These are phyloP conservation scores for Oryza australiensis DNA, from an alignment of 176 grass and related monocot species.

Conservation along the genomic window DNA sequence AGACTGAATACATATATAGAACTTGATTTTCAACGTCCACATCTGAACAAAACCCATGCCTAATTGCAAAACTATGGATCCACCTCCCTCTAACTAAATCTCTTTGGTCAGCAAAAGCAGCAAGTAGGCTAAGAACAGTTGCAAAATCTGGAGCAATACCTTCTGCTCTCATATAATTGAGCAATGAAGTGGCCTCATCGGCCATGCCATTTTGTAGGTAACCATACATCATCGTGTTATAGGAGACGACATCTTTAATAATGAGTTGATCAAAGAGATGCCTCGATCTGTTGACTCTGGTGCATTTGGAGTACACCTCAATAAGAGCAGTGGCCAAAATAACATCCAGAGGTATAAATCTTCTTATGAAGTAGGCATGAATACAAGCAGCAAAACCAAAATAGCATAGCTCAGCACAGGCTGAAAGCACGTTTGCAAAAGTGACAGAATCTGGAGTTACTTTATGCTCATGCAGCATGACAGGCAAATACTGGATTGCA, in stretches of 20 bases:
- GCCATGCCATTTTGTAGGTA: constrained; percentile 48
- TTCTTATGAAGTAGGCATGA: constrained; percentile 63
- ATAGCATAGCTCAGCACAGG: constrained; percentile 48
- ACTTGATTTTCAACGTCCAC: constrained; percentile 60
- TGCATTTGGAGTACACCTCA: constrained; percentile 52
- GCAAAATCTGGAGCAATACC: constrained; percentile 41
- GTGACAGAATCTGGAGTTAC: constrained; percentile 56
- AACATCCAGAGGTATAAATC: constrained; percentile 49
- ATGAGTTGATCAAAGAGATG: constrained; percentile 52
- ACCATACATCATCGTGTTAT: constrained; percentile 58
- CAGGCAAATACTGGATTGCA: constrained; percentile 44
- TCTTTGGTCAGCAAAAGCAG: constrained; percentile 44
- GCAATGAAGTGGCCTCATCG: constrained; percentile 40
- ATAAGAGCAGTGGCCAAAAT: constrained; percentile 69
- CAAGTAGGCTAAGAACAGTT: constrained; percentile 46
- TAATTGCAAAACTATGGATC: constrained; percentile 51
- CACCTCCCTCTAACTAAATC: constrained; percentile 55
- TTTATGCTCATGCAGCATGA: constrained; percentile 49
- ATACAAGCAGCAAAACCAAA: constrained; percentile 39
- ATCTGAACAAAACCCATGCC: constrained; percentile 46
- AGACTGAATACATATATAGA: constrained; percentile 53
- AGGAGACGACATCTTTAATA: constrained; percentile 51
- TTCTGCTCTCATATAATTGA: constrained; percentile 42
- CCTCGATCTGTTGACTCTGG: constrained; percentile 37
- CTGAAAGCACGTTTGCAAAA: constrained; percentile 61